phyloP scores from a whole-genome alignment of 1,284 basidiomycete species.

The Cryptococcus neoformans region DNA sequence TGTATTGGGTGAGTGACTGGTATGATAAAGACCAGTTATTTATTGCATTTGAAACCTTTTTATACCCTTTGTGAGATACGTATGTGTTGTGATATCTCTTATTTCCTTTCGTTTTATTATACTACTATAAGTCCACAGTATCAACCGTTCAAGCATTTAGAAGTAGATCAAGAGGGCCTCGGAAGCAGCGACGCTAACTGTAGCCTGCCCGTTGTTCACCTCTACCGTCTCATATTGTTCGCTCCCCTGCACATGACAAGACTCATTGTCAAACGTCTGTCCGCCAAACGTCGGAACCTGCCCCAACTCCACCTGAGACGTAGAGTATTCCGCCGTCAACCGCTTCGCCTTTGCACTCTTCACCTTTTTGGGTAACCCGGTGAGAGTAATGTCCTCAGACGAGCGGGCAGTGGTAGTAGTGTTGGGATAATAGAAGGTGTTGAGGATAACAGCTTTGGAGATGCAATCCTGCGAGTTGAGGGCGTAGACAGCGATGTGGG shows the following conservation, averaged over 20 bases:
- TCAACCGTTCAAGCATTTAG: conserved; percentile 11
- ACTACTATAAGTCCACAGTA: neutral
- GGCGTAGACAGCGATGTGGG: conserved; percentile 48
- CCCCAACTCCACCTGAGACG: conserved; percentile 45
- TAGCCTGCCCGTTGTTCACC: conserved; percentile 34
- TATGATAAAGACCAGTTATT: no score
- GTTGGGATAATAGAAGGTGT: conserved; percentile 50
- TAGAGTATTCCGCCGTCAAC: conserved; percentile 49
- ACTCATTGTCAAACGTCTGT: conserved; percentile 37
- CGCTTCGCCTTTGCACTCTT: conserved; percentile 37
- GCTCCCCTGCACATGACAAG: conserved; percentile 39
- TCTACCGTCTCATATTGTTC: conserved; percentile 39
- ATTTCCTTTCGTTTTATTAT: neutral
- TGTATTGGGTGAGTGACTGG: no score
- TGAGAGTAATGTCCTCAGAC: conserved; percentile 37
- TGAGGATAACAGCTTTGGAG: conserved; percentile 48
- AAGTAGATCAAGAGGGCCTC: conserved; percentile 50
- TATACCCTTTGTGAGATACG: no score
- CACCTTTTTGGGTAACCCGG: conserved; percentile 28
- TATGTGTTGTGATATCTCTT: neutral
- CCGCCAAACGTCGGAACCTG: conserved; percentile 51
- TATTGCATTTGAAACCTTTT: no score
- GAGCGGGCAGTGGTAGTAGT: conserved; percentile 36
- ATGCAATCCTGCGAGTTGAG: conserved; percentile 38
- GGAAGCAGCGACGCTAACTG: conserved; percentile 46